Evolutionary conservation across 169 alveolate genomes (phyloP).

Genomic region (Plasmodium relictum): DNA sequence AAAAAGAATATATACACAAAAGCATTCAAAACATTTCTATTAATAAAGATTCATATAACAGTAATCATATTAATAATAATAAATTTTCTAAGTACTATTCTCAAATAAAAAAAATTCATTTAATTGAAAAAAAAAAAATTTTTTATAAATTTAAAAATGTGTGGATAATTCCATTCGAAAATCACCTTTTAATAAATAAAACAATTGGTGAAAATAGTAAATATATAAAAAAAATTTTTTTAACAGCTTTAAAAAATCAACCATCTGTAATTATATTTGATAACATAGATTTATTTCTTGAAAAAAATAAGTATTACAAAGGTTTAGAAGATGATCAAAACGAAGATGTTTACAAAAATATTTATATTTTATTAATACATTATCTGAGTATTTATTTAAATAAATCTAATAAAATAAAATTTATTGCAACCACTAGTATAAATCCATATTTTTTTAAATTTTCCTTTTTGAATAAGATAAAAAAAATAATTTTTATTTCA

Average conservation of each 20-base stretch:
- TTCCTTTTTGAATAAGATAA: constrained; percentile 56
- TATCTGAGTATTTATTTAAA: constrained; percentile 45
- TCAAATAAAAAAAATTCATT: constrained; percentile 5
- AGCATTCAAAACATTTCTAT: neutral
- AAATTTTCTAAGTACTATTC: neutral
- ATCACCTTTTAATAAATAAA: constrained; percentile 69
- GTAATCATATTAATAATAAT: neutral
- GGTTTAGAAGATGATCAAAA: constrained; percentile 60
- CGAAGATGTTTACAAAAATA: constrained; percentile 76
- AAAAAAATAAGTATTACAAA: constrained; percentile 57
- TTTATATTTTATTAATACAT: constrained; percentile 60
- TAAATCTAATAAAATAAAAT: constrained; percentile 50
- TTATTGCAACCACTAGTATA: constrained; percentile 47
- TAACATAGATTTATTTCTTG: constrained; percentile 67
- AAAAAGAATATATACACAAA: neutral
- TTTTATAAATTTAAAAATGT: constrained; percentile 71
- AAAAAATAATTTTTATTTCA: constrained; percentile 42
- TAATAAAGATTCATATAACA: neutral
- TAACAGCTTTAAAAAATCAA: constrained; percentile 61
- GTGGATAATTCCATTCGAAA: constrained; percentile 67
- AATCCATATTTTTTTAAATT: constrained; percentile 71
- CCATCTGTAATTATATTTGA: constrained; percentile 75
- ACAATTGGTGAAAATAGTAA: constrained; percentile 69
- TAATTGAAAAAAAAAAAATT: constrained; percentile 29
- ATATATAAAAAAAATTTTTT: constrained; percentile 61